Evolutionary conservation across 1,284 basidiomycete species (phyloP).

Genomic region (Trichosporon coremiiforme): DNA sequence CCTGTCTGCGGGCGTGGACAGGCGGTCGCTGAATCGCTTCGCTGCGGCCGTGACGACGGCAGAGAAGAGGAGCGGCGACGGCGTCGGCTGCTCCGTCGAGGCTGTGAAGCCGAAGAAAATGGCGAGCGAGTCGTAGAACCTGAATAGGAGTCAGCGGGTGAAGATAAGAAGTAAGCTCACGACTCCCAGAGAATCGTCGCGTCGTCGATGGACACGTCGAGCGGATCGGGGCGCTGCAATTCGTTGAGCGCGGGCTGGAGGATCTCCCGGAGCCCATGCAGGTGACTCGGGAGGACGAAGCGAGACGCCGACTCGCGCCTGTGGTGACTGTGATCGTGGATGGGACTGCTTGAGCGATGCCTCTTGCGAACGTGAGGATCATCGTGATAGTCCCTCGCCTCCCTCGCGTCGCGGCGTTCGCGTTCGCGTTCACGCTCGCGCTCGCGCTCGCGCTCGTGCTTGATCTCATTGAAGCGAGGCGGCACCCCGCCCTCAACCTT

Average conservation of each 20-base stretch:
- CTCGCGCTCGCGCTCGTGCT: not conserved
- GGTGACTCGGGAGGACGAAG: slow-evolving; percentile 21
- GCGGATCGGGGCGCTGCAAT: slow-evolving; percentile 24
- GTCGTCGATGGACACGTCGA: slow-evolving; percentile 30
- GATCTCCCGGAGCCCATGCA: slow-evolving; percentile 23
- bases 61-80: slow-evolving; percentile 31
- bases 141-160: not conserved
- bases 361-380: not conserved
- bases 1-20: slow-evolving; percentile 24
- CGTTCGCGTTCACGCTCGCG: not conserved
- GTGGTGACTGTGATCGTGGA: not conserved
- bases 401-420: not conserved
- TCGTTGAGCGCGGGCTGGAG: slow-evolving; percentile 22
- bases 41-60: slow-evolving; percentile 31
- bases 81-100: slow-evolving; percentile 26
- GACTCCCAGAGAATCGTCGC: slow-evolving; percentile 31
- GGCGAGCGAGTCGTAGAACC: slow-evolving; percentile 33
- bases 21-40: slow-evolving; percentile 21
- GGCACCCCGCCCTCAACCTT: not conserved
- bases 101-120: slow-evolving; percentile 35
- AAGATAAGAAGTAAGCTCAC: slow-evolving; percentile 19
- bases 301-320: not conserved
- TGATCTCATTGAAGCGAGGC: not conserved
- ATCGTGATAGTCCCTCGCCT: not conserved
- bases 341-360: not conserved